Evolutionary conservation across 768 basidiomycete species (phyloP), one percentile per base, ranked within the genome.

Genomic region (Grammothele lineata): DNA sequence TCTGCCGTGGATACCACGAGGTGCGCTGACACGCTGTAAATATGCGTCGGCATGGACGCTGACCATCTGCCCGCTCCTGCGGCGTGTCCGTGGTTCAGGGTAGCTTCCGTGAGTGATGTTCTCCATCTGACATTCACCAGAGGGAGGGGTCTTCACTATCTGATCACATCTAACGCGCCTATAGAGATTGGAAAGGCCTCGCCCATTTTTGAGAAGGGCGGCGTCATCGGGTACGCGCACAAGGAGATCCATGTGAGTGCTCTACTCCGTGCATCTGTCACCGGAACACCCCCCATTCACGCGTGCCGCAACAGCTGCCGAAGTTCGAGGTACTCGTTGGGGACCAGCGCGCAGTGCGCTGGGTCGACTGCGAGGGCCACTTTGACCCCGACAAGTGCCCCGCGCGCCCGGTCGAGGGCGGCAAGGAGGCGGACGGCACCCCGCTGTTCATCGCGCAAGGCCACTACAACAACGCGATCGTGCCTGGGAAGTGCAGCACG

Each of bases 241-340:
- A 67, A 81, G 4, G 83, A 82, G 57, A 67, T 79, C 36, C 74
- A 82, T 2, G 86, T 84, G 62, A 37, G 67, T 57, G 14, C 30
- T 5, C 11, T 14, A 30, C 27, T 14, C 8, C 7, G 27, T 4
- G n/a, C 30, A 18, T 27, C 5, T 10, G 14, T 38, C 44, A 23
- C 18, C 35, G 22, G 23, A 30, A n/a, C 24, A 22, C 25, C 17
- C 18, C 7, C 40, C n/a, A 21, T 24, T 38, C 38, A 26, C 14
- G 6, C 14, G 32, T 15, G 18, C 41, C 40, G 24, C 37, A 36
- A n/a, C 54, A 87, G 85, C 32, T 81, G 26, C 75, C 71, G 23
- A 71, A 69, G 26, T 88, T 78, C 55, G 86, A 89, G 57, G 73
- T 88, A 37, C 80, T 89, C n/a, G 67, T 87, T 15, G 86, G 83